Base-by-base conservation (phyloP, 2,329 filamentous ascomycete genomes). In the Pleoardoris graminearum region DNA sequence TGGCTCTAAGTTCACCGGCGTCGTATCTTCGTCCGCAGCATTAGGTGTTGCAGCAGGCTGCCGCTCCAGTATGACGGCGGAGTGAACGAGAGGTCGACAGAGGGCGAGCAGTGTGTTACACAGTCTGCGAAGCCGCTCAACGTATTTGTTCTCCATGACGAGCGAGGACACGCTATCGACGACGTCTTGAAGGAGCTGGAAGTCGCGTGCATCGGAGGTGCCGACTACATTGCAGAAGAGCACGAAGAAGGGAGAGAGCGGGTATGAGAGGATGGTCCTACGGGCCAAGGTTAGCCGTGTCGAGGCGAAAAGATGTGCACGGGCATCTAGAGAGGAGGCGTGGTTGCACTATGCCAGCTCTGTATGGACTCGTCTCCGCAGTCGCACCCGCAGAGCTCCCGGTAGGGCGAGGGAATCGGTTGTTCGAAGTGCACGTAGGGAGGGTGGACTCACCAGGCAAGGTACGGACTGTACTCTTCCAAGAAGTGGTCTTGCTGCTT, bases 161-260 rank as follows among this genome's bases (percentile, higher is more conserved):
- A 70, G 59, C 4, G 62, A 56, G 2, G 65, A 65, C 4, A 71
- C 61, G 16, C 59, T 56, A 17, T 66, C 61, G 19, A 64, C 63
- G 12, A 70, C 66, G 12, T 66, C 61, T 16, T 69, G 55, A 4
- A 72, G 61, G 5, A 71, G 60, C 30, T 68, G 61, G 16, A 67
- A 72, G 38, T 72, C 68, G 22, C 38, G 48, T 4, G 48, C 52
- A 38, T 70, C 61, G 11, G 66, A 70, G 1, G 69, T 71, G 12
- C 67, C 68, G n/a, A 71, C 68, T 1, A 72, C 67, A 36, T 72
- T 71, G 57, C 69, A 72, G 48, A 72, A 72, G 22, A 72, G 61
- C 12, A 71, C 68, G 47, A 69, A 72, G 57, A 70, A 72, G 1
- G 69, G 68, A 27, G 62, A 66, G 2, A 72, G 54, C 4, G 69